phyloP scores from a whole-genome alignment of 306 rosid genomes.

The Quercus berberidifolia region DNA sequence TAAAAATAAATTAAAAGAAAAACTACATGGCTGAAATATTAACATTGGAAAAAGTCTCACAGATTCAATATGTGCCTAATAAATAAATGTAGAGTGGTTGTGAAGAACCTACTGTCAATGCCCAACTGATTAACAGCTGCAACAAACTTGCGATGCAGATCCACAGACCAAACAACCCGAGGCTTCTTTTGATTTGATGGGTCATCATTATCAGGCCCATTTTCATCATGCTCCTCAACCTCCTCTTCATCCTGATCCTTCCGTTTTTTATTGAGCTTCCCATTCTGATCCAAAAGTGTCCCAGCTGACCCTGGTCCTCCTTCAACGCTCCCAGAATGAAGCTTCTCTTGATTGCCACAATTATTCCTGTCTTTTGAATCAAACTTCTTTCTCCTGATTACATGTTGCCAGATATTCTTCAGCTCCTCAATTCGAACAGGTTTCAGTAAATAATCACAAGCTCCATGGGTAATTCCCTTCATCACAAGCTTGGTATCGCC shows the following conservation, averaged over 20 bases:
- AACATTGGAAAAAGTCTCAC: neutral
- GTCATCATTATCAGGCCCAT: slow-evolving; percentile 65
- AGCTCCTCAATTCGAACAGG: slow-evolving; percentile 95
- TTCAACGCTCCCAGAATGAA: slow-evolving; percentile 31
- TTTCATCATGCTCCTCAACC: slow-evolving; percentile 64
- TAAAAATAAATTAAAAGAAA: neutral
- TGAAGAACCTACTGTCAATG: slow-evolving; percentile 77
- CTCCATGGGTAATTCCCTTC: slow-evolving; percentile 98
- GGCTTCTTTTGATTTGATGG: slow-evolving; percentile 86
- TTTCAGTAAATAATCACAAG: slow-evolving; percentile 93
- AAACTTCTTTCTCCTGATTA: slow-evolving; percentile 73
- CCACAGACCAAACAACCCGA: slow-evolving; percentile 97
- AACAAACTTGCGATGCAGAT: slow-evolving; percentile 91
- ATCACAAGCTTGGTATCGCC: slow-evolving; percentile 84
- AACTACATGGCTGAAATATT: neutral
- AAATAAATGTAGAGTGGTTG: neutral
- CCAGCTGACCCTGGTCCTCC: slow-evolving; percentile 42
- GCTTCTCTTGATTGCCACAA: slow-evolving; percentile 44
- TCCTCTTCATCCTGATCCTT: slow-evolving; percentile 81
- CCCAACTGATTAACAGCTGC: slow-evolving; percentile 91
- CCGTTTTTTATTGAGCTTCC: slow-evolving; percentile 59
- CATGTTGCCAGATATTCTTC: slow-evolving; percentile 98
- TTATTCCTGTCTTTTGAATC: slow-evolving; percentile 62
- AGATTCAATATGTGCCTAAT: neutral
- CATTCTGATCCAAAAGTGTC: slow-evolving; percentile 54